Evolutionary conservation across 202 grass and related monocot genomes (phyloP), one percentile per base, ranked within the genome.

Genomic region (Brachypodium distachyon): DNA sequence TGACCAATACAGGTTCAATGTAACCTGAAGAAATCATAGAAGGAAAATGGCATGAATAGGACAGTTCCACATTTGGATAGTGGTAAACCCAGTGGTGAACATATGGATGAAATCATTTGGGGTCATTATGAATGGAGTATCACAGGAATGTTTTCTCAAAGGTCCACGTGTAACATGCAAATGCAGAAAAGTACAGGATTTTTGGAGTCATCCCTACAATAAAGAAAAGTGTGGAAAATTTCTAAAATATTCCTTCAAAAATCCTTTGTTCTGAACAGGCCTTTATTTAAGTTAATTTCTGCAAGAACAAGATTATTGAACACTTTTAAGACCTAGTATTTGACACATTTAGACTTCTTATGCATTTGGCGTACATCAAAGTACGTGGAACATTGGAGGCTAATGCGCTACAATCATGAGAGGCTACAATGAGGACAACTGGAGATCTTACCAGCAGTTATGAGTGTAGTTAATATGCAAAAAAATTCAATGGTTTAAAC

Each of bases 1-100:
- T 89, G 22, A 97, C 91, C 86, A 97, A 69, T 56, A 97, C 95
- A 64, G 94, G 95, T 64, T 97, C 95, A 31, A 97, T 97, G 81
- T 97, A 97, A 87, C 95, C 91, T 97, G 62, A 72, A 85, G 66
- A 39, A 48, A 87, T 37, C 14, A 82, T 36, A 37, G 61, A 47
- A 40, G 23, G 51, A 72, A 74, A 41, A 58, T 65, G 14, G 17
- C 22, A 59, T 72, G 22, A 71, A 75, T 28, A 29, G 31, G 34
- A 50, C 6, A 19, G n/a, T 42, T 58, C 29, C 36, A 53, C 68
- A 42, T 65, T 57, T 66, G 39, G 28, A 21, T 71, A 81, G 34
- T n/a, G 16, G 5, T 58, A 72, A 21, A 26, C 63, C 17, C 65
- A 47, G 11, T 47, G 29, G 34, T 28, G 18, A 63, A 77, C 31